Base-by-base conservation (phyloP, 139 green algal genomes). In the Tetraselmis chui region DNA sequence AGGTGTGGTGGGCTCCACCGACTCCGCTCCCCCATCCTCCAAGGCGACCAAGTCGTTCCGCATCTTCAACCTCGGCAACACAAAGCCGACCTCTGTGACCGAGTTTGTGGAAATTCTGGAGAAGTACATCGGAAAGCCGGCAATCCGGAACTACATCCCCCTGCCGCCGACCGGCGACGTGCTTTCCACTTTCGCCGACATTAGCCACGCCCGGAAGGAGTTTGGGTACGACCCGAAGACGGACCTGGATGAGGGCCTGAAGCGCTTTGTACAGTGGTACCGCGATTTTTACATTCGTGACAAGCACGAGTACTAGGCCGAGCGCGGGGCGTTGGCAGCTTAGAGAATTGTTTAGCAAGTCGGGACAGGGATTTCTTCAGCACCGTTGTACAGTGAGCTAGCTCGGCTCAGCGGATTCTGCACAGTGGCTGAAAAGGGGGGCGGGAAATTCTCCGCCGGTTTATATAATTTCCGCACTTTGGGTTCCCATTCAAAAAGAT, bases 41-140 rank as follows among this genome's bases (percentile, higher is more conserved):
- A 86, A 89, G 78, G 84, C 45, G 26, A 79, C 75, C 23, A 27
- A 84, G 27, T 0, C n/a, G 22, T 85, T 85, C 81, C 83, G 91
- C 1, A 74, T 94, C 0, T 94, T 86, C 86, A 94, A 94, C 85
- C 86, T 96, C 30, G 91, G 92, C 28, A 96, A 96, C 86, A 96
- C 92, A 1, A 79, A 90, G 25, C 92, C 93, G 26, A 78, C 87
- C 31, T 91, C 90, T 22, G 92, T 96, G 0, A 89, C 59, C 0
- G 86, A 91, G 30, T 89, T 96, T 59, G 93, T 96, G 74, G n/a
- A 27, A 5, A 84, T 84, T 23, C 82, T 96, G 32, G 90, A 95
- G 83, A 85, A 87, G 31, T 79, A 89, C 59, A 76, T 95, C 58
- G 85, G 87, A 18, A 85, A 84, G 31, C 83, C 86, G 25, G 91